Base-by-base conservation (phyloP, 75 land plant genomes). In the Larix kaempferi region DNA sequence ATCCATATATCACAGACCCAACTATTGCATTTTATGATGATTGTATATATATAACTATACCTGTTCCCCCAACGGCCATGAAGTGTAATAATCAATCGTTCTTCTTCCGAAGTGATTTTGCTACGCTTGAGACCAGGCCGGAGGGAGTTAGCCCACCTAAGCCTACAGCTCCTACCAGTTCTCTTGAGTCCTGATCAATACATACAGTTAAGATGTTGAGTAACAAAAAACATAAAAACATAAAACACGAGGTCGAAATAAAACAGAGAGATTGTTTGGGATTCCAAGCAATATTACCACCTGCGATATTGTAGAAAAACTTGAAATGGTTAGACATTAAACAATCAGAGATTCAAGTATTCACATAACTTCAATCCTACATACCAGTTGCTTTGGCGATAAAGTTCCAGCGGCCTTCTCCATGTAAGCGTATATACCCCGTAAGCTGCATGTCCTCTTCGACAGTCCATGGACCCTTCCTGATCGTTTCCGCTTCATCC, bases 81-180 rank as follows among this genome's bases (percentile, higher is more conserved):
- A 52, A 88, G 83, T 1, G 74, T 78, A 60, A 89, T 77, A 56
- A 89, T 89, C 35, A 77, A 62, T 22, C 87, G 83, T 82, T 89
- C 91, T 56, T 89, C 91, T 21, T 87, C 87, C 0, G 87, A 78
- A 5, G 91, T 25, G 37, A 87, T 84, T 27, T 89, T 76, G 5
- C 89, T 85, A 71, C 87, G 87, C 83, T 84, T 89, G 44, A 89
- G 85, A 75, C 80, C 81, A 3, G 89, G 89, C 12, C 88, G 86
- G 72, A 89, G 80, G 52, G 84, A 89, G 64, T 89, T 89, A 10
- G 87, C 84, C 91, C 91, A 89, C n/a, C 91, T 84, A n/a, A 89
- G 87, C 8, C 91, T 81, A 76, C 91, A 89, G 77, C 91, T 89
- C 78, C 88, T 89, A 39, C 91, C 91, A 63, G 87, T 87, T 60